Base-by-base conservation (phyloP, 2,329 filamentous ascomycete genomes). In the Aspergillus sp. region DNA sequence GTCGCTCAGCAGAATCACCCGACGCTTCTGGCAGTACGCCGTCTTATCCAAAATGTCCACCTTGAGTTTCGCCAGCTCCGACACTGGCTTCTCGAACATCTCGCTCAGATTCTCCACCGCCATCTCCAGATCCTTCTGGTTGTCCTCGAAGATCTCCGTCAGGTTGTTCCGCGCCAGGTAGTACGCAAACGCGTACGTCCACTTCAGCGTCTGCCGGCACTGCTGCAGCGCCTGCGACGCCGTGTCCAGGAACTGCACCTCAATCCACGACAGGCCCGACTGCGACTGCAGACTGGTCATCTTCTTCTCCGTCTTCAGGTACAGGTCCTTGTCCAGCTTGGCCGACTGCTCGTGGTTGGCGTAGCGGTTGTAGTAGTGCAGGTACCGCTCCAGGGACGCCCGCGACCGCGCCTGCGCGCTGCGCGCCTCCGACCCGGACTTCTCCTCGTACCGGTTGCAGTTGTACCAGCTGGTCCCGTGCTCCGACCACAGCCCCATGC, bases 401-500 rank as follows among this genome's bases (percentile, higher is more conserved):
- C 94, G 83, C 7, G 91, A 96, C 69, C 88, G 91, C 2, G 94
- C 91, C 70, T 99, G 94, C 1, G 91, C 91, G 70, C 96, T 91
- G 32, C 94, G 83, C 4, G 94, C 94, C 52, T 97, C 92, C 0
- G 85, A 81, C 2, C 94, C 94, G 59, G 90, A 96, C 80, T 94
- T 97, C 76, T 97, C 94, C 68, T 99, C 94, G 64, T 88, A 99
- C 7, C 94, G 83, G 69, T 96, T 99, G 81, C 94, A 99, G 73
- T 96, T 99, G 79, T 99, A 99, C 94, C 94, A 99, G 74, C 91
- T 96, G 3, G 93, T 99, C 58, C 94, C 94, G 70, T 99, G 94
- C 73, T 99, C 94, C 1, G 91, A 95, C 94, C 94, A 99, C 1
- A 96, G 79, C 0, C 94, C 94, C 94, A 99, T 99, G 68, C 94